phyloP scores from a whole-genome alignment of 1,139 yeast species.

The Schwanniomyces etchellsii region DNA sequence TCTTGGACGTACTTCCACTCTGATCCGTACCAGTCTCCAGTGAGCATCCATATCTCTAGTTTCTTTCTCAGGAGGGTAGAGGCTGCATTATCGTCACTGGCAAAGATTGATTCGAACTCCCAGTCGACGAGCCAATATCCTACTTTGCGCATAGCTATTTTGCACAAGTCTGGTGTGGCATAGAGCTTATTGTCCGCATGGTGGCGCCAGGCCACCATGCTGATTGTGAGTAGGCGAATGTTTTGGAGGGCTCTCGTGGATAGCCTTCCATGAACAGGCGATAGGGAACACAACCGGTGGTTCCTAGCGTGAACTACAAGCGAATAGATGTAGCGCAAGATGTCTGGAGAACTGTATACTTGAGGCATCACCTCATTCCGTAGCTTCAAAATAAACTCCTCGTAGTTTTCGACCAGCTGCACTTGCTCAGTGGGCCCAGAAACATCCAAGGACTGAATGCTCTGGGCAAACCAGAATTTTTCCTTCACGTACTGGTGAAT shows the following conservation, averaged over 20 bases:
- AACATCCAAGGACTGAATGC: conserved; percentile 4
- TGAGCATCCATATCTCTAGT: conserved; percentile 29
- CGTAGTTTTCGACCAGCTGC: conserved; percentile 3
- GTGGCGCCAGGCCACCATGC: conserved; percentile 26
- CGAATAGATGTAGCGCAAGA: conserved; percentile 34
- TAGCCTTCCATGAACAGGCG: conserved; percentile 32
- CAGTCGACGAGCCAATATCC: conserved; percentile 45
- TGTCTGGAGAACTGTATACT: conserved; percentile 31
- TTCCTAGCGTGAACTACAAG: conserved; percentile 33
- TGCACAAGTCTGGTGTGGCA: conserved; percentile 36
- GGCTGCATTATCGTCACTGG: conserved; percentile 7
- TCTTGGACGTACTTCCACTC: conserved; percentile 32
- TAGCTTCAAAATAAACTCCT: conserved; percentile 6
- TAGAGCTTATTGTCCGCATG: conserved; percentile 11
- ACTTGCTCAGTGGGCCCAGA: background rate
- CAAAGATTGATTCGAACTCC: conserved; percentile 21
- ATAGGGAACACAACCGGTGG: conserved; percentile 35
- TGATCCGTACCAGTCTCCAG: conserved; percentile 45
- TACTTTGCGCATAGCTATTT: conserved; percentile 37
- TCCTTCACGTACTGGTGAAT: conserved; percentile 30
- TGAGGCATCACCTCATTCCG: conserved; percentile 7
- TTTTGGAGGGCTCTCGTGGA: conserved; percentile 28
- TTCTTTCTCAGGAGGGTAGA: conserved; percentile 12
- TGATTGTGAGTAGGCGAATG: conserved; percentile 20
- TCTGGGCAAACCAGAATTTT: conserved; percentile 33